Conservation (phyloP, 768 basidiomycete species). For the Tulasnella sp. region DNA sequence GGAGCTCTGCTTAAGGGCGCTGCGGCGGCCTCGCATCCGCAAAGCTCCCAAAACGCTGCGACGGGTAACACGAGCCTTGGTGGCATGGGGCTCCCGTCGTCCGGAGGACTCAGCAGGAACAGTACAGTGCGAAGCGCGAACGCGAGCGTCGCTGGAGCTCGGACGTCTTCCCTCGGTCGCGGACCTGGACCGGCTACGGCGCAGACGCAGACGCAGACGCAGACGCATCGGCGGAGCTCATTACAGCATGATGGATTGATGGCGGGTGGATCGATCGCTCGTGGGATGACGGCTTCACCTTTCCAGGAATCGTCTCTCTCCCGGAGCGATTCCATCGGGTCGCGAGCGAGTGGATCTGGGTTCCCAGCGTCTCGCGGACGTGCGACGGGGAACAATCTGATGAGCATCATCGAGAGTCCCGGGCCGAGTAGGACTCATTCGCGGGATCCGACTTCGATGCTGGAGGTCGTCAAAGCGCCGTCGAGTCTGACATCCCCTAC, state of each 20-base stretch:
- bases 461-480: slow-evolving; percentile 40
- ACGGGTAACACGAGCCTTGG: slow-evolving; percentile 2
- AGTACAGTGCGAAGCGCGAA: slow-evolving; percentile 4
- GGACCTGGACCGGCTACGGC: background rate
- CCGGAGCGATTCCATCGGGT: background rate
- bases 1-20: background rate
- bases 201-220: background rate
- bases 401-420: slow-evolving; percentile 58
- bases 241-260: background rate
- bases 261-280: background rate
- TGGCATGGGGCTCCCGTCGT: background rate
- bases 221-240: background rate
- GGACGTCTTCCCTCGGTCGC: background rate
- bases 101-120: background rate
- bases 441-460: slow-evolving; percentile 14
- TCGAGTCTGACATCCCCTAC: slow-evolving; percentile 26
- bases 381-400: slow-evolving; percentile 32
- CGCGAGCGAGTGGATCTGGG: background rate
- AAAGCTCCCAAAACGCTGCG: background rate
- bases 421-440: background rate
- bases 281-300: background rate
- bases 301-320: background rate
- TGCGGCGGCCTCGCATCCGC: background rate
- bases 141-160: background rate
- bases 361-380: background rate